phyloP scores from a whole-genome alignment of 768 basidiomycete species.

The Mycena crocata region DNA sequence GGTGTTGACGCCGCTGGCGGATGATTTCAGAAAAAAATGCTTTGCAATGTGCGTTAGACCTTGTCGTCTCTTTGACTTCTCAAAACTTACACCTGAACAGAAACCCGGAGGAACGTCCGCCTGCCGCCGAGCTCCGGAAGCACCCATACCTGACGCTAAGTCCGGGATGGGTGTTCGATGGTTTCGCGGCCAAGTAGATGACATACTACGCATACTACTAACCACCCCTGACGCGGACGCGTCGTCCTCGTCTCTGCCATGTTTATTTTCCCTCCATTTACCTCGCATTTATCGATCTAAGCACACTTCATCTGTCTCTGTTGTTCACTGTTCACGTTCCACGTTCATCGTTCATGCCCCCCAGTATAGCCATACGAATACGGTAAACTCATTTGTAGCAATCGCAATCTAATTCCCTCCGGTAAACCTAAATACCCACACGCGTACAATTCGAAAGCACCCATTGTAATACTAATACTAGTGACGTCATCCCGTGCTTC shows the following conservation, averaged over 20 bases:
- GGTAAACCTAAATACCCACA: slow-evolving; percentile 32
- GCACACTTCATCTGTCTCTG: slow-evolving; percentile 24
- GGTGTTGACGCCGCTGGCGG: slow-evolving; percentile 75
- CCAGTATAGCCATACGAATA: slow-evolving; percentile 51
- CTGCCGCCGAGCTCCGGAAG: slow-evolving; percentile 78
- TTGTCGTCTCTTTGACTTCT: slow-evolving; percentile 5
- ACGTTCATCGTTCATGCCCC: no score
- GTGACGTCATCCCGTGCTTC: slow-evolving; percentile 6
- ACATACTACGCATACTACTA: slow-evolving; percentile 25
- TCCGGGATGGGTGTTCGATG: slow-evolving; percentile 80
- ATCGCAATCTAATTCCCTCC: slow-evolving; percentile 51
- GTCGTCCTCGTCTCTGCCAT: slow-evolving; percentile 1
- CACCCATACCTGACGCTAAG: slow-evolving; percentile 84
- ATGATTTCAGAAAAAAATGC: slow-evolving; percentile 90
- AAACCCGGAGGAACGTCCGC: slow-evolving; percentile 87
- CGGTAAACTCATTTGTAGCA: slow-evolving; percentile 54
- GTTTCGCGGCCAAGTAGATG: slow-evolving; percentile 59
- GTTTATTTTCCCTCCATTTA: slow-evolving; percentile 16
- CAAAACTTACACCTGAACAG: slow-evolving; percentile 50
- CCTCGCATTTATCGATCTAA: slow-evolving; percentile 26
- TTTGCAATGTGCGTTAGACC: slow-evolving; percentile 80
- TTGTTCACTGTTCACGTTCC: no score
- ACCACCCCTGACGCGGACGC: slow-evolving; percentile 32
- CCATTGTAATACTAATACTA: neutral
- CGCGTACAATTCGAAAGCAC: slow-evolving; percentile 16